These are phyloP conservation scores for Aspergillus aculeatinus DNA, from an alignment of 2,329 filamentous ascomycete species.

Conservation along the genomic window DNA sequence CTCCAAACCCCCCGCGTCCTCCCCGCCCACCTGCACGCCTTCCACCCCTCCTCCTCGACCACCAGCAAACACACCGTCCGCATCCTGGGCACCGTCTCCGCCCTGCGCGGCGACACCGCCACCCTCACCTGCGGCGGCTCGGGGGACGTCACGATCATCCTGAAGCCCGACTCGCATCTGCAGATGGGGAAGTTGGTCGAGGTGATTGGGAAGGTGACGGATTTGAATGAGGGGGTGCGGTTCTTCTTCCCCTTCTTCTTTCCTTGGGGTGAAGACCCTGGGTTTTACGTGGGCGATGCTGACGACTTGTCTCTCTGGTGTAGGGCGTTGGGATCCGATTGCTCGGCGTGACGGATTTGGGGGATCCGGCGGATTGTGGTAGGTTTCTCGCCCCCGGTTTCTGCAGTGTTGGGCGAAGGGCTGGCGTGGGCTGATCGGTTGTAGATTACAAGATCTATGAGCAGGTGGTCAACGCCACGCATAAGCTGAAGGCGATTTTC, in stretches of 20 bases:
- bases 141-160: constrained; percentile 69
- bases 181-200: constrained; percentile 48
- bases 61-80: constrained; percentile 64
- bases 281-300: background rate
- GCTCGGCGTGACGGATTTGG: constrained; percentile 45
- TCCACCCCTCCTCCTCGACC: constrained; percentile 53
- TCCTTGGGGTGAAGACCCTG: background rate
- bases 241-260: background rate
- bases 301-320: background rate
- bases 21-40: constrained; percentile 73
- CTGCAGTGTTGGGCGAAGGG: no score
- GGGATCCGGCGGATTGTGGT: constrained; percentile 42
- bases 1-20: constrained; percentile 81
- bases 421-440: background rate
- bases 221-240: constrained; percentile 40
- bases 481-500: constrained; percentile 78
- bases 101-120: constrained; percentile 77
- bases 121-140: constrained; percentile 69
- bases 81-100: constrained; percentile 78
- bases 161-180: constrained; percentile 60
- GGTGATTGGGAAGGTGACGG: constrained; percentile 47
- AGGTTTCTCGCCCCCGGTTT: constrained; percentile 17
- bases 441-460: constrained; percentile 74
- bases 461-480: constrained; percentile 80
- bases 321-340: constrained; percentile 44